A percentile compares a stretch with the other conserved stretches of the same genome.
Evolutionary conservation across 306 rosid species (phyloP).

Genomic region (Acacia crassicarpa): DNA sequence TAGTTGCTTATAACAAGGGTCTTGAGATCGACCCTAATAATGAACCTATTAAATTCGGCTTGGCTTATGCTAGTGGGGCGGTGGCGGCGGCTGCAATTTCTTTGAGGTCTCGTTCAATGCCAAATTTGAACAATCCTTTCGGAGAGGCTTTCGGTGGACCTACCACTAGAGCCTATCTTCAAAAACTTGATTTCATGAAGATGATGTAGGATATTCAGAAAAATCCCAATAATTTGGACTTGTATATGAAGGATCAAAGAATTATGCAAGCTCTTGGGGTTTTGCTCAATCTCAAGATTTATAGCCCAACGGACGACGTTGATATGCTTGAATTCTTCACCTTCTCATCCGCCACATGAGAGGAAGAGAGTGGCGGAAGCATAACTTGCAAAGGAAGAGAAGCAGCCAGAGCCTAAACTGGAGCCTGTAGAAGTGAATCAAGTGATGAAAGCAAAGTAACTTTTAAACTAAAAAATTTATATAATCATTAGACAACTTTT

Average conservation of each 20-base stretch:
- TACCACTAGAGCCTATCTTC: slow-evolving; percentile 65
- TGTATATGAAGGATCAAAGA: slow-evolving; percentile 75
- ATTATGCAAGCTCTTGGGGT: slow-evolving; percentile 93
- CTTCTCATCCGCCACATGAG: slow-evolving; percentile 39
- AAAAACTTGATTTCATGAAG: slow-evolving; percentile 79
- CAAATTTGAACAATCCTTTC: slow-evolving; percentile 52
- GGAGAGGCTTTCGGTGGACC: slow-evolving; percentile 92
- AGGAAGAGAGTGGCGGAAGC: slow-evolving; percentile 62
- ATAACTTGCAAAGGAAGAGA: slow-evolving; percentile 42
- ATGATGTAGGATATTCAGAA: slow-evolving; percentile 93
- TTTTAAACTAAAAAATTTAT: no score
- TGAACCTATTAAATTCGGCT: slow-evolving; percentile 68
- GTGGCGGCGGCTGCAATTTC: not conserved
- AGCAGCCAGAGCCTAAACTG: slow-evolving; percentile 28
- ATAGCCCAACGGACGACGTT: slow-evolving; percentile 42
- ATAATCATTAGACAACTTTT: no score
- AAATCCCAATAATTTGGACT: slow-evolving; percentile 61
- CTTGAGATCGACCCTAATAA: slow-evolving; percentile 84
- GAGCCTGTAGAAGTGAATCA: no score
- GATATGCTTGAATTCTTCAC: slow-evolving; percentile 59
- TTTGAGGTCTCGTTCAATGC: slow-evolving; percentile 39
- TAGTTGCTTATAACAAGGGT: slow-evolving; percentile 69
- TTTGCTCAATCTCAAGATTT: slow-evolving; percentile 76
- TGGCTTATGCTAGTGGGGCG: slow-evolving; percentile 66
- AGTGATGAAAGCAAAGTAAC: no score